These are phyloP conservation scores for Sicyos edulis DNA, from an alignment of 306 rosid species.

Conservation along the genomic window DNA sequence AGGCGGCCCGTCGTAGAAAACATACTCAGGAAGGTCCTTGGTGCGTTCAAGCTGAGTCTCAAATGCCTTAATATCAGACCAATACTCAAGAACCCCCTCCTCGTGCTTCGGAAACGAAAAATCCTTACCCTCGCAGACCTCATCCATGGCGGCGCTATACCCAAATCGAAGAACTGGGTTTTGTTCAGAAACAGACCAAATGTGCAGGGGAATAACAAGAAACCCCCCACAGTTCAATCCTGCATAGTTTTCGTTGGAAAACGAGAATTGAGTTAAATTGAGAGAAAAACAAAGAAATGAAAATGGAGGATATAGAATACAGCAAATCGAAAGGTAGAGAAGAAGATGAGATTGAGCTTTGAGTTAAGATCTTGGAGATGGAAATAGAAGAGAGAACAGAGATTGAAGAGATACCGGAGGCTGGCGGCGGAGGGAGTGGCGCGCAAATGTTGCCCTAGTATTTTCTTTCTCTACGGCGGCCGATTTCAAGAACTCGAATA, in stretches of 20 bases:
- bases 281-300: neutral
- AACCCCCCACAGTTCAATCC: slow-evolving; percentile 14
- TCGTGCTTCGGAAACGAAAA: slow-evolving; percentile 74
- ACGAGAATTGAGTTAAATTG: neutral
- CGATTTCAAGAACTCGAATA: too few species aligned
- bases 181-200: neutral
- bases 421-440: neutral
- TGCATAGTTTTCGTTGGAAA: neutral
- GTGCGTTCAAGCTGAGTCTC: slow-evolving; percentile 62
- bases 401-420: neutral
- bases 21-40: slow-evolving; percentile 55
- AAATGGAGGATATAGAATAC: neutral
- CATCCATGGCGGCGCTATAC: slow-evolving; percentile 49
- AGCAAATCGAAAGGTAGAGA: neutral
- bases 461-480: too few species aligned
- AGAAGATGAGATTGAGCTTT: neutral
- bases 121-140: slow-evolving; percentile 81
- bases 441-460: too few species aligned
- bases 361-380: neutral
- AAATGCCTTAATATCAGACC: slow-evolving; percentile 74
- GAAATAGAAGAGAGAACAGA: neutral
- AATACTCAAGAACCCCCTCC: slow-evolving; percentile 52
- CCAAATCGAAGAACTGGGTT: neutral
- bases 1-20: slow-evolving; percentile 95
- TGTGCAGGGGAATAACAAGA: neutral